phyloP scores from a whole-genome alignment of 1,139 yeast genomes.

The Scheffersomyces titani region DNA sequence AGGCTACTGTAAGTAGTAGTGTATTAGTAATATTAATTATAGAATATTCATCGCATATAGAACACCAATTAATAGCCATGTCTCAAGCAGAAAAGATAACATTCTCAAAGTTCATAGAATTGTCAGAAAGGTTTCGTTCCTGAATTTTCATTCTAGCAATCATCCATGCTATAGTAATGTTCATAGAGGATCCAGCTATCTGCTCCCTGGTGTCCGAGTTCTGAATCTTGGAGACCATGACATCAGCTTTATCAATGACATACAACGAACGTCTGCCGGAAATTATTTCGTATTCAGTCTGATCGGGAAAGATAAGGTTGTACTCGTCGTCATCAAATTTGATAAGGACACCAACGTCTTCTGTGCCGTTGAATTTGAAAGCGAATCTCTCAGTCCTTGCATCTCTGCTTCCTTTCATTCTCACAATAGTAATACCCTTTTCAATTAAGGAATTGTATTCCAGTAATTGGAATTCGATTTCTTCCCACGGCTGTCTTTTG shows the following conservation, averaged over 20 bases:
- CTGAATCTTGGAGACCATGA: neutral
- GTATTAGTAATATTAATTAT: neutral
- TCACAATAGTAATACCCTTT: neutral
- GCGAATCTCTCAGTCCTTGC: neutral
- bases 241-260: neutral
- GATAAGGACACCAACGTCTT: neutral
- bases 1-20: neutral
- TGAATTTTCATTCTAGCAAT: conserved; percentile 5
- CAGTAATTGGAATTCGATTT: neutral
- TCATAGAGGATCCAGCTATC: neutral
- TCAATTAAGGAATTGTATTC: neutral
- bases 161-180: conserved; percentile 6
- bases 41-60: neutral
- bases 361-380: neutral
- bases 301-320: neutral
- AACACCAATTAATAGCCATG: neutral
- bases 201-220: neutral
- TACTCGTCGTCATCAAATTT: neutral
- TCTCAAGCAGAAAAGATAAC: neutral
- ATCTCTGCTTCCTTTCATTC: neutral
- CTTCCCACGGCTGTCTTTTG: neutral
- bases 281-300: neutral
- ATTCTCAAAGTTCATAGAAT: neutral
- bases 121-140: conserved; percentile 1
- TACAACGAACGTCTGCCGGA: neutral